Base-by-base conservation (phyloP, 108 stramenopile genomes). In the Bacterosira constricta region DNA sequence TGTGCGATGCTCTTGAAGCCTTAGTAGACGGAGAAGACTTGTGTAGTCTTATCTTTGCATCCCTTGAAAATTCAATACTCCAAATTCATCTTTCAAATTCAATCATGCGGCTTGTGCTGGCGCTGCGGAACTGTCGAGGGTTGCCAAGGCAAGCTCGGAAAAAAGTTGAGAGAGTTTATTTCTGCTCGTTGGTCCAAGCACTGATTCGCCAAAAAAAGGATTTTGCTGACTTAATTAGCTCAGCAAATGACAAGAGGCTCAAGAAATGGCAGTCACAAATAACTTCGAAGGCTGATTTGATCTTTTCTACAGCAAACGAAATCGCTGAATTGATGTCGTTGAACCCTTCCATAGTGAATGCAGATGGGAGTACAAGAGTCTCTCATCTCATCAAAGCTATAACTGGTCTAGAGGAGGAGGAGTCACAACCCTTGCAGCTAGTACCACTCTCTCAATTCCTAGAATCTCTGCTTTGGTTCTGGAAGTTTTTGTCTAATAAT, bases 391-490 rank as follows among this genome's bases (percentile, higher is more conserved):
- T 84, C 21, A 62, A 55, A 50, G 56, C 44, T 37, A 18, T 86
- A 8, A 29, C 35, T 11, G 76, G 29, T 36, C 8, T 27, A 51
- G 46, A 31, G 35, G 54, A 66, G 31, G 49, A 32, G 2, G 38
- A 58, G 10, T 34, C 20, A 18, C 9, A 37, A 35, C 38, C 42
- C 3, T 20, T 37, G n/a, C 17, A 32, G 13, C 6, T 36, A n/a
- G 21, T 62, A n/a, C 53, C 69, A 36, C 20, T 77, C 3, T 62
- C 69, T 25, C 69, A 70, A 50, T 44, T 88, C 17, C 23, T 64
- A 4, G 82, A 84, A 20, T 42, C 76, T 29, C 51, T 87, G 31
- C 30, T 86, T 23, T 88, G 85, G 82, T 78, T 89, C 58, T 89
- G 90, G 86, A 75, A 73, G 20, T 84, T 66, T 57, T 44, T 83